phyloP scores from a whole-genome alignment of 2,329 filamentous ascomycete species.

The Arthrinium puccinioides region DNA sequence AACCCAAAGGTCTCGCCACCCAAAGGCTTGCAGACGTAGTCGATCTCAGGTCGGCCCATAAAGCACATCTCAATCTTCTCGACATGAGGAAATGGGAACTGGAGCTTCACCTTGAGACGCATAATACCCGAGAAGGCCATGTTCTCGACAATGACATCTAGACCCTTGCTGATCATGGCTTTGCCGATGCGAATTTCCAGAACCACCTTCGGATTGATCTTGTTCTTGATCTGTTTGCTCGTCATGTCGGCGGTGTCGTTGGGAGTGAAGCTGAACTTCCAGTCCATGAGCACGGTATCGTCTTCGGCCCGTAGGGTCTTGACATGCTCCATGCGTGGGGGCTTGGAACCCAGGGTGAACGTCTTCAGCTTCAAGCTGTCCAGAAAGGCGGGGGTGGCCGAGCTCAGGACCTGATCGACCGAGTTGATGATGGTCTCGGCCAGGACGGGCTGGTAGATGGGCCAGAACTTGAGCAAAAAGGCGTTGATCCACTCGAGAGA shows the following conservation, averaged over 20 bases:
- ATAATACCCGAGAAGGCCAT: constrained; percentile 95
- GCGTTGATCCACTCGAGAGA: constrained; percentile 99
- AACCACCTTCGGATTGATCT: constrained; percentile 94
- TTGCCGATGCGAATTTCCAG: constrained; percentile 93
- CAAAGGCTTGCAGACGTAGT: constrained; percentile 96
- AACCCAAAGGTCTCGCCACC: constrained; percentile 94
- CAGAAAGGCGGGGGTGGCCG: constrained; percentile 82
- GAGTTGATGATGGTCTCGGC: constrained; percentile 88
- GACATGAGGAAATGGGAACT: constrained; percentile 91
- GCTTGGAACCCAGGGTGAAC: constrained; percentile 90
- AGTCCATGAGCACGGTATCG: constrained; percentile 96
- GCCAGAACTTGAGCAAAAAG: constrained; percentile 98
- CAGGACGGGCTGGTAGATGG: constrained; percentile 92
- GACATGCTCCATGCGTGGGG: constrained; percentile 92
- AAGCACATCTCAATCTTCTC: constrained; percentile 95
- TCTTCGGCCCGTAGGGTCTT: constrained; percentile 95
- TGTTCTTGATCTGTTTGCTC: constrained; percentile 80
- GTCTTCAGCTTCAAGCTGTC: constrained; percentile 91
- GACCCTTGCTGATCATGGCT: constrained; percentile 91
- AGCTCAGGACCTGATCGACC: constrained; percentile 92
- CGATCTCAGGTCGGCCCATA: constrained; percentile 78
- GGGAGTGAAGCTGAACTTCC: constrained; percentile 98
- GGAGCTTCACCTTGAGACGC: constrained; percentile 95
- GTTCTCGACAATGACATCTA: constrained; percentile 96
- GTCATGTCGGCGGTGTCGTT: constrained; percentile 93